phyloP scores from a whole-genome alignment of 768 basidiomycete species.

The Pseudohyphozyma bogoriensis region DNA sequence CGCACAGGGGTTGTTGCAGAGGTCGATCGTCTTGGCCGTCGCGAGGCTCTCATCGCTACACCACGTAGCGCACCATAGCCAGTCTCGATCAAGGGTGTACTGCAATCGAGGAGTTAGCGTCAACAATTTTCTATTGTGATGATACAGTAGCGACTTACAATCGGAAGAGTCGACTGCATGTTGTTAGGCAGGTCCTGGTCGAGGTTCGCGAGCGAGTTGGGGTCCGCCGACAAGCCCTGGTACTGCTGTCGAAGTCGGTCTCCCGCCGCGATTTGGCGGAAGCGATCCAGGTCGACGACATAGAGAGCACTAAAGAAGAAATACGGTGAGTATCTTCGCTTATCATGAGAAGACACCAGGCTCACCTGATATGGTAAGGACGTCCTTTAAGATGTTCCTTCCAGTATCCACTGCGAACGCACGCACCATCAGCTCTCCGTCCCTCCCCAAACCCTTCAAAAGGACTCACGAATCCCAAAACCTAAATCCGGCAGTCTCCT shows the following conservation, averaged over 20 bases:
- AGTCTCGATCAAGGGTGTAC: constrained; percentile 82
- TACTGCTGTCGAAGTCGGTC: constrained; percentile 81
- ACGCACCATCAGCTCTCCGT: too few species aligned
- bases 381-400: constrained; percentile 62
- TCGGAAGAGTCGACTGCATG: constrained; percentile 81
- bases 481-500: constrained; percentile 92
- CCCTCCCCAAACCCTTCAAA: too few species aligned
- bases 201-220: constrained; percentile 82
- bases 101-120: constrained; percentile 35
- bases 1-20: constrained; percentile 86
- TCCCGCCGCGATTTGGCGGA: constrained; percentile 72
- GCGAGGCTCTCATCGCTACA: constrained; percentile 49
- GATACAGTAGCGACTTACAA: constrained; percentile 50
- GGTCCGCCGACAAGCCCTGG: constrained; percentile 86
- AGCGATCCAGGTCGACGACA: constrained; percentile 86
- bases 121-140: neutral
- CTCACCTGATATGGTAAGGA: constrained; percentile 91
- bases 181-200: constrained; percentile 98
- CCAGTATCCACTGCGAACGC: constrained; percentile 45
- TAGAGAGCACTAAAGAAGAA: constrained; percentile 74
- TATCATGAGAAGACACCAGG: neutral
- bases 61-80: constrained; percentile 99
- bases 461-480: constrained; percentile 99
- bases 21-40: constrained; percentile 59
- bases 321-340: too few species aligned